Evolutionary conservation across 257 asterid genomes (phyloP).

Genomic region (Dorcoceras hygrometricum): DNA sequence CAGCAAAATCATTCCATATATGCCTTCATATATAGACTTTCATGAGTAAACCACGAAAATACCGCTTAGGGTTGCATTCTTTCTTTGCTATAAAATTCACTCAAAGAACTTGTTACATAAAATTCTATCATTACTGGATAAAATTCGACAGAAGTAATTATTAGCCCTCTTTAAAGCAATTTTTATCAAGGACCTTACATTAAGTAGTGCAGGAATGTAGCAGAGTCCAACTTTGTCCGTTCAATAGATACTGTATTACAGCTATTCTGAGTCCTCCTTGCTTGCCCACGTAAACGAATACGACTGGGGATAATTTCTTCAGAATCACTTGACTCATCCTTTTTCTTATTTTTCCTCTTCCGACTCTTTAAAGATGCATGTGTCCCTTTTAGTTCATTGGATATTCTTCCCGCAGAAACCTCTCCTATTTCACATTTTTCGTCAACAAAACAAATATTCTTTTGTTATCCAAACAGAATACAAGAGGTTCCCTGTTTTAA

Average conservation of each 20-base stretch:
- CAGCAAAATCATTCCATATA: conserved; percentile 45
- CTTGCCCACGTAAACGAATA: conserved; percentile 37
- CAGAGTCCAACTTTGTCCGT: conserved; percentile 44
- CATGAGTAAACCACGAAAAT: neutral
- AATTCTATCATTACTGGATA: no score
- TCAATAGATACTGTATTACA: conserved; percentile 15
- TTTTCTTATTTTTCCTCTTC: conserved; percentile 28
- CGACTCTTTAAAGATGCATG: conserved; percentile 14
- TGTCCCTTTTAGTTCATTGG: conserved; percentile 2
- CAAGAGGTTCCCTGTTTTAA: neutral
- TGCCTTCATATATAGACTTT: conserved; percentile 30
- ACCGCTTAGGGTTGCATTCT: neutral
- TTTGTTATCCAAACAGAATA: neutral
- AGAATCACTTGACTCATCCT: conserved; percentile 23
- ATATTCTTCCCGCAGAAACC: conserved; percentile 23
- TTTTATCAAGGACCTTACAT: conserved; percentile 32
- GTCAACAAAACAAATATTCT: neutral
- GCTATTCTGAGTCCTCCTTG: conserved; percentile 28
- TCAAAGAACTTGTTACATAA: no score
- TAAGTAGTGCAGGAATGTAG: conserved; percentile 37
- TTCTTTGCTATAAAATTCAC: neutral
- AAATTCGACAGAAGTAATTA: neutral
- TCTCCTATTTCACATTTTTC: neutral
- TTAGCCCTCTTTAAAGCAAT: neutral
- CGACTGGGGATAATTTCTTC: conserved; percentile 26